Percentiles rank a stretch among this genome's conserved stretches.
Conservation (phyloP, 164 flowering plant species). For the Magnolia officinalis region DNA sequence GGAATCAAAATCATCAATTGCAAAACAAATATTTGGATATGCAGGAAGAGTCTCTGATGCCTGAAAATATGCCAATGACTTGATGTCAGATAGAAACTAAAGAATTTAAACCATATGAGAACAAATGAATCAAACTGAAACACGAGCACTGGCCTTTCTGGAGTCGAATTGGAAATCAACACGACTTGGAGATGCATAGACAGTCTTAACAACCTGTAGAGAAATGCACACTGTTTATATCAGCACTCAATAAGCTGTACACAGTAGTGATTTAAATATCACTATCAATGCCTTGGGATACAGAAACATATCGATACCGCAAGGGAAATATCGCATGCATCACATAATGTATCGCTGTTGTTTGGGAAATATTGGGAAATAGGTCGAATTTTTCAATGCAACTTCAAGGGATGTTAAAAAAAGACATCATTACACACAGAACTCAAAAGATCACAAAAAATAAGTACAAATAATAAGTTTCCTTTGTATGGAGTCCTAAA, state of each 20-base stretch:
- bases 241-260: background rate
- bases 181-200: conserved; percentile 98
- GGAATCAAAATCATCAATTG: conserved; percentile 97
- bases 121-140: background rate
- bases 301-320: too few species aligned
- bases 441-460: too few species aligned
- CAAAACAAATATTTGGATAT: conserved; percentile 97
- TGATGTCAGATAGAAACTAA: conserved; percentile 1
- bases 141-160: conserved; percentile 52
- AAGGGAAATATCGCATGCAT: too few species aligned
- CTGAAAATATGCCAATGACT: conserved; percentile 33
- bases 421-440: too few species aligned
- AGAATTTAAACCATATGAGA: background rate
- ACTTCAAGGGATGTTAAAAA: too few species aligned
- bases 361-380: too few species aligned
- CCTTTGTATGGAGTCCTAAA: too few species aligned
- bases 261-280: too few species aligned
- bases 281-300: too few species aligned
- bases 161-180: conserved; percentile 93
- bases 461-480: too few species aligned
- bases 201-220: conserved; percentile 86
- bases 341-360: too few species aligned
- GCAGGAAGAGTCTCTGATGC: conserved; percentile 92
- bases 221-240: background rate
- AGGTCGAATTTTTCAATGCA: too few species aligned